phyloP scores from a whole-genome alignment of 2,329 filamentous ascomycete genomes.

The Pestalotiopsis fici region DNA sequence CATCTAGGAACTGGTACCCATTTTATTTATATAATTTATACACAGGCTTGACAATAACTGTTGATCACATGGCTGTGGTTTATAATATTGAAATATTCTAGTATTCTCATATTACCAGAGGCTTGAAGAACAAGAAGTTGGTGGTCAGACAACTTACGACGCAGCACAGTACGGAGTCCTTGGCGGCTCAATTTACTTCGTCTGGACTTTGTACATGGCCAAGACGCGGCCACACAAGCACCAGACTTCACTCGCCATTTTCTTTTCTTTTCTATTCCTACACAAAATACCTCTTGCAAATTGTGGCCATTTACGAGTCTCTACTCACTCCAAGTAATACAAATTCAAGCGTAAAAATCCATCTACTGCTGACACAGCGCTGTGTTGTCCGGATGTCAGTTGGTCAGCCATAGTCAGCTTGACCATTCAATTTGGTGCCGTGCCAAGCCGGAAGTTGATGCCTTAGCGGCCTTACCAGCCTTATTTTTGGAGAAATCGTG shows the following conservation, averaged over 20 bases:
- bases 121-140: background rate
- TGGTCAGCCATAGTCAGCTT: background rate
- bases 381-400: no score
- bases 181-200: background rate
- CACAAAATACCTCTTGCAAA: no score
- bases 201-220: background rate
- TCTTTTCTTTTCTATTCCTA: no score
- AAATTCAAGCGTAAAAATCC: background rate
- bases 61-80: no score
- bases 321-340: no score
- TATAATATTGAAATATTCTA: background rate
- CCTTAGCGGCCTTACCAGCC: constrained; percentile 15
- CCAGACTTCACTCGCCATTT: no score
- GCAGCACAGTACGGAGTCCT: background rate
- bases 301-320: no score
- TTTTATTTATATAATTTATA: no score
- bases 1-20: no score
- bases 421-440: background rate
- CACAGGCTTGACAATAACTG: no score
- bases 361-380: no score
- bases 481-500: constrained; percentile 15
- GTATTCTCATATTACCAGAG: background rate
- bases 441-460: constrained; percentile 13
- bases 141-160: background rate
- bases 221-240: background rate